These are phyloP conservation scores for Aspergillus japonicus DNA, from an alignment of 2,329 filamentous ascomycete species.

Conservation along the genomic window DNA sequence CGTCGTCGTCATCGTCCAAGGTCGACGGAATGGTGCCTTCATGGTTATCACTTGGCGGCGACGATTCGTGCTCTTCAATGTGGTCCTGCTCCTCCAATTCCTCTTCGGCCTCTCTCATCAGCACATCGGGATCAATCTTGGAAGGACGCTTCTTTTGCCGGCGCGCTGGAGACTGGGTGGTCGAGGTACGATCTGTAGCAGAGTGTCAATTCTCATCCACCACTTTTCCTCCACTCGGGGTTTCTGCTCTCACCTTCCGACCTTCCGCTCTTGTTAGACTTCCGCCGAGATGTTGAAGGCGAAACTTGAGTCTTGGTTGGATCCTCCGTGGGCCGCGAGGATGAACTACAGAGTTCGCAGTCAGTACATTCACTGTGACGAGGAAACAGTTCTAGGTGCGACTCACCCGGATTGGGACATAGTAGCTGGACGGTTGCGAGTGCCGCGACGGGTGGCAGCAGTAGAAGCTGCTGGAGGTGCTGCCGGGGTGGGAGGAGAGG, in stretches of 20 bases:
- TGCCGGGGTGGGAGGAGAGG: constrained; percentile 41
- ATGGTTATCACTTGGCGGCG: constrained; percentile 63
- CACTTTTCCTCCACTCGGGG: not conserved
- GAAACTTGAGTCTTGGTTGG: constrained; percentile 55
- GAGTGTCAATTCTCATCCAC: constrained; percentile 7
- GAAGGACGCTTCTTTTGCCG: constrained; percentile 55
- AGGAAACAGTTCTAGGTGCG: constrained; percentile 16
- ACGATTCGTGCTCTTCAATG: constrained; percentile 56
- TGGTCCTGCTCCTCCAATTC: constrained; percentile 41
- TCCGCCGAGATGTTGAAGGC: constrained; percentile 67
- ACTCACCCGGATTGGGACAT: constrained; percentile 46
- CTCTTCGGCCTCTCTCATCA: constrained; percentile 69
- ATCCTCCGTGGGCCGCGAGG: constrained; percentile 64
- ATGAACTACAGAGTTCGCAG: constrained; percentile 50
- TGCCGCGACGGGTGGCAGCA: constrained; percentile 44
- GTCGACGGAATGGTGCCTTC: constrained; percentile 56
- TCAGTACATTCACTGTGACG: constrained; percentile 2
- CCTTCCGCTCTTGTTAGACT: constrained; percentile 71
- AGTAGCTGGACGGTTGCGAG: constrained; percentile 32
- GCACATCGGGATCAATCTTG: constrained; percentile 62
- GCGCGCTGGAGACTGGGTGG: constrained; percentile 38
- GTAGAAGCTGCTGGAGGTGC: constrained; percentile 23
- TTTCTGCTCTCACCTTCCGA: constrained; percentile 47
- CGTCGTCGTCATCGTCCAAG: constrained; percentile 57
- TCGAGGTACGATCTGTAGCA: constrained; percentile 33